Evolutionary conservation across 768 basidiomycete genomes (phyloP).

Genomic region (Serendipita sp.): DNA sequence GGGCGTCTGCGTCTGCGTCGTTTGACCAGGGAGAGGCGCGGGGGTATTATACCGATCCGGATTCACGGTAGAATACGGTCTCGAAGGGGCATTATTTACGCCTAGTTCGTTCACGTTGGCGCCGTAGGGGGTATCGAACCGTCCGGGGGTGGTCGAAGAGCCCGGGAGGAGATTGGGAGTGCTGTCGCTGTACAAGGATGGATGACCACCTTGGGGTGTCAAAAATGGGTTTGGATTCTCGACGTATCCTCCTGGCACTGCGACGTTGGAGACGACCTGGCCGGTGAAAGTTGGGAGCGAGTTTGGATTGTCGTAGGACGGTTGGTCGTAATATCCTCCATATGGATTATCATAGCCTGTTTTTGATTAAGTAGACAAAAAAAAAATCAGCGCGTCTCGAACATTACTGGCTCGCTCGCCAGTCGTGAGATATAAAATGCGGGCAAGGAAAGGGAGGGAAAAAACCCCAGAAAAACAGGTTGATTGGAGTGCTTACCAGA

Average conservation of each 20-base stretch:
- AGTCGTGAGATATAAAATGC: too few relatives aligned
- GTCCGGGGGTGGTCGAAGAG: neutral
- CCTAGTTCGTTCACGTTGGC: neutral
- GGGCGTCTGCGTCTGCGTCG: neutral
- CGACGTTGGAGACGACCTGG: neutral
- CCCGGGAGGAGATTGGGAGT: neutral
- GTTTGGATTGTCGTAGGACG: neutral
- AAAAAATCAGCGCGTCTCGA: too few relatives aligned
- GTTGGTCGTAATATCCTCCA: neutral
- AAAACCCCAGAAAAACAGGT: too few relatives aligned
- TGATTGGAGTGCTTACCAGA: too few relatives aligned
- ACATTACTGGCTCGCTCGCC: too few relatives aligned
- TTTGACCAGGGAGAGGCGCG: neutral
- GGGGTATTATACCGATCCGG: neutral
- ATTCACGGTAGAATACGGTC: neutral
- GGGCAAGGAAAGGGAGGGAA: too few relatives aligned
- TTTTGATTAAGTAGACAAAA: too few relatives aligned
- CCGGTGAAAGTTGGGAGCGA: neutral
- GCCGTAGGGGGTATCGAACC: neutral
- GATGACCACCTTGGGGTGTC: neutral
- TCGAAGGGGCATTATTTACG: neutral
- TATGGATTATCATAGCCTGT: neutral
- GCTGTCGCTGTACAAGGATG: neutral
- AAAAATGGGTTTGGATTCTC: neutral
- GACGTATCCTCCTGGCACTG: neutral